phyloP scores from a whole-genome alignment of 2,329 filamentous ascomycete species.

The Xylariaceae sp. region DNA sequence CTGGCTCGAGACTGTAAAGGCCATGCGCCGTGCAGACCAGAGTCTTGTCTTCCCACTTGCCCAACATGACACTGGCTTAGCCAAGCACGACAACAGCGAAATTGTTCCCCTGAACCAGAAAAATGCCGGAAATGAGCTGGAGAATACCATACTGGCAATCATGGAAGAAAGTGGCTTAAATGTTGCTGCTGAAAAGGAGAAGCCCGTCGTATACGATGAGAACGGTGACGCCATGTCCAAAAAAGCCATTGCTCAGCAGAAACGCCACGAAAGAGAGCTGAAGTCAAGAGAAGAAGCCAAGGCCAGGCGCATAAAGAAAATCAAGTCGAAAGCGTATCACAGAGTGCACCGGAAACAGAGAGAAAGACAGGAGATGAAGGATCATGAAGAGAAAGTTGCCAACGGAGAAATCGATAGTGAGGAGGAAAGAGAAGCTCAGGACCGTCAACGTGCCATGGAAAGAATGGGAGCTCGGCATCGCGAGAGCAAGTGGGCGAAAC shows the following conservation, averaged over 20 bases:
- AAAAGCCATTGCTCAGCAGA: conserved; percentile 67
- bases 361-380: conserved; percentile 52
- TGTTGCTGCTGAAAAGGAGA: conserved; percentile 52
- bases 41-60: conserved; percentile 76
- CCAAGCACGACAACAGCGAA: conserved; percentile 59
- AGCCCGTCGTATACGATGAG: conserved; percentile 64
- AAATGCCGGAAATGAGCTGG: conserved; percentile 74
- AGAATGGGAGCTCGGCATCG: conserved; percentile 82
- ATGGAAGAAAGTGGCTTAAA: conserved; percentile 83
- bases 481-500: conserved; percentile 91
- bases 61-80: conserved; percentile 61
- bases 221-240: conserved; percentile 70
- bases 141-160: conserved; percentile 82
- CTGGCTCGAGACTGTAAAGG: conserved; percentile 94
- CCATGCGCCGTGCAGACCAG: conserved; percentile 88
- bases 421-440: conserved; percentile 61
- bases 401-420: conserved; percentile 63
- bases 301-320: conserved; percentile 93
- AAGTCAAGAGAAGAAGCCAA: conserved; percentile 86
- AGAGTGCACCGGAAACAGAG: conserved; percentile 81
- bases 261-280: conserved; percentile 78
- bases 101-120: conserved; percentile 63
- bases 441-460: conserved; percentile 76
- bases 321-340: conserved; percentile 95
- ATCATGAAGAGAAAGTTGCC: conserved; percentile 51